Conservation (phyloP, 495 filamentous ascomycete genomes). For the Neurospora tetrasperma region DNA sequence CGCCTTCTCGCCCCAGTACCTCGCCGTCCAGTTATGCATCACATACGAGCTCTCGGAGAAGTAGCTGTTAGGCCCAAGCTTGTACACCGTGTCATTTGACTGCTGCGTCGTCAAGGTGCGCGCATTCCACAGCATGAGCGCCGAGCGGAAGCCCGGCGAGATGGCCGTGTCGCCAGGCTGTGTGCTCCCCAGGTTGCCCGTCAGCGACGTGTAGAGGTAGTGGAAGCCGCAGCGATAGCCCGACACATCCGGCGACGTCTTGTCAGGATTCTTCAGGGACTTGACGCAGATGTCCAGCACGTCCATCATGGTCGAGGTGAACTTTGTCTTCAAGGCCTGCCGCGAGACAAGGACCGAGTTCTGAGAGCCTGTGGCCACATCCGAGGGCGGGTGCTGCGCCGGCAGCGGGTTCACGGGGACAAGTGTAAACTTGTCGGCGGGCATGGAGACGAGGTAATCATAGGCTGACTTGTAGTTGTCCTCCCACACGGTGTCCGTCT, state of each 20-base stretch:
- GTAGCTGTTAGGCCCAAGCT: neutral
- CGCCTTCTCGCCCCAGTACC: neutral
- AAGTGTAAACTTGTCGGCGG: neutral
- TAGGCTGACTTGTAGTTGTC: neutral
- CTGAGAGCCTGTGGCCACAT: neutral
- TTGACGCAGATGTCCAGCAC: slow-evolving; percentile 3
- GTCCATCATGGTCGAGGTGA: slow-evolving; percentile 2
- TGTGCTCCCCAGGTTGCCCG: slow-evolving; percentile 2
- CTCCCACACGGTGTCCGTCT: neutral
- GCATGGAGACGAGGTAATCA: neutral
- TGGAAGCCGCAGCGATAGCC: slow-evolving; percentile 1
- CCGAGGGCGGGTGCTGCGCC: neutral
- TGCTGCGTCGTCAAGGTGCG: neutral
- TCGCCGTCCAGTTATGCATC: neutral
- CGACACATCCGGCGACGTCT: neutral
- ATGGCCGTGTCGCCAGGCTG: neutral
- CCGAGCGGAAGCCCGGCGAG: neutral
- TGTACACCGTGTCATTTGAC: neutral
- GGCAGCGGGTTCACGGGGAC: neutral
- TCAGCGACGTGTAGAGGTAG: slow-evolving; percentile 3
- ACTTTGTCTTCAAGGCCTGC: neutral
- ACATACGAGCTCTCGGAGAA: neutral
- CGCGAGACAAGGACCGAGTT: slow-evolving; percentile 3
- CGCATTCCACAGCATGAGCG: neutral
- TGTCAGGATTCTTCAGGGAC: slow-evolving; percentile 1